Conservation (phyloP, 2,329 filamentous ascomycete genomes). For the Cladobotryum protrusum region DNA sequence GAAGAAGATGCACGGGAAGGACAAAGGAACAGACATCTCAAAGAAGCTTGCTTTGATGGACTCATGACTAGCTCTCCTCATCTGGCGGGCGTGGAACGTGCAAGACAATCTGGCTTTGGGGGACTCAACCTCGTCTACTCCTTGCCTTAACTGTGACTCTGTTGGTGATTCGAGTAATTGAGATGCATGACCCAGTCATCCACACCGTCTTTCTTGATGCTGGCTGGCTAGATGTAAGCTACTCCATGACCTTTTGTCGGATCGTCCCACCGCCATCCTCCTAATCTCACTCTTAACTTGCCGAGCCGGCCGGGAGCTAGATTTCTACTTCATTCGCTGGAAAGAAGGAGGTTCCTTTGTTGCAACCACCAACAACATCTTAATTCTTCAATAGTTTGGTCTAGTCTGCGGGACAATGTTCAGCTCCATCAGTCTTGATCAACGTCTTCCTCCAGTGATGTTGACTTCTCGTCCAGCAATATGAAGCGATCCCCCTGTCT, state of each 20-base stretch:
- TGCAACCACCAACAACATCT: background rate
- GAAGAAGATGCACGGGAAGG: too few relatives aligned
- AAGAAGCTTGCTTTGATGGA: background rate
- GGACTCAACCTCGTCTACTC: background rate
- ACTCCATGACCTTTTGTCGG: background rate
- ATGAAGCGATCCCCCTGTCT: conserved; percentile 4
- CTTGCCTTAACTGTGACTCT: background rate
- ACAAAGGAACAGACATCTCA: background rate
- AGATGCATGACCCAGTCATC: conserved; percentile 8
- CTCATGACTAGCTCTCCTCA: background rate
- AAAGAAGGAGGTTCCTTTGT: background rate
- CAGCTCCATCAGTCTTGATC: background rate
- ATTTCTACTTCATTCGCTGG: background rate
- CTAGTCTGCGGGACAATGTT: background rate
- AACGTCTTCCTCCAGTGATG: conserved; percentile 4
- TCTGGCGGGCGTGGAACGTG: background rate
- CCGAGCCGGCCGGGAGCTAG: background rate
- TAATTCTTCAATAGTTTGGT: background rate
- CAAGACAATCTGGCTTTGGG: background rate
- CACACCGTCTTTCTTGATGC: conserved; percentile 1
- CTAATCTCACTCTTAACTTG: background rate
- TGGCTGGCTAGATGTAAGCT: background rate
- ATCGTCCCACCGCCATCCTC: background rate
- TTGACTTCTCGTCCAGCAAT: background rate
- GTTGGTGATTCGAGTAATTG: conserved; percentile 7